These are phyloP conservation scores for Cadophora gregata DNA, from an alignment of 2,329 filamentous ascomycete species.

Conservation along the genomic window DNA sequence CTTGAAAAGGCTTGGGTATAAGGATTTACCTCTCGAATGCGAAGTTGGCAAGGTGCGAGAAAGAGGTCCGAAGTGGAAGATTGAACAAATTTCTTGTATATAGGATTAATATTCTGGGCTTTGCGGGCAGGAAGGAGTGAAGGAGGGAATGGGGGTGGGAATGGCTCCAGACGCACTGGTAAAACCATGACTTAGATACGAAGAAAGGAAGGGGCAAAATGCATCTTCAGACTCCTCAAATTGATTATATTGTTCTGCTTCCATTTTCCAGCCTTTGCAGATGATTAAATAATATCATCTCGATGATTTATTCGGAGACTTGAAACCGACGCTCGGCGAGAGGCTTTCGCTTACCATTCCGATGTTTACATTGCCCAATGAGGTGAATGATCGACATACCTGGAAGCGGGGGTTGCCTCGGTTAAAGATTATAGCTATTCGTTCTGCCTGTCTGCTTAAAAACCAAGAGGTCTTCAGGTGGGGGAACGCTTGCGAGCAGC, in stretches of 20 bases:
- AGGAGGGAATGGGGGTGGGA: no score
- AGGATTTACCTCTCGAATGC: background rate
- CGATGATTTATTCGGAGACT: background rate
- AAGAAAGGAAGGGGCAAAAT: no score
- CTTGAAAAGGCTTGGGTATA: slow-evolving; percentile 12
- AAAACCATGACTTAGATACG: no score
- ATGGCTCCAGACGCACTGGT: no score
- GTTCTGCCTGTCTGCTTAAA: no score
- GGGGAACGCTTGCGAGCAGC: no score
- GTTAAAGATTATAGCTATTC: no score
- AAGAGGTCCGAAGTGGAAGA: background rate
- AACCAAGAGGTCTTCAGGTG: no score
- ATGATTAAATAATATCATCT: background rate
- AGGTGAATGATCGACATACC: background rate
- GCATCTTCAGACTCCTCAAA: background rate
- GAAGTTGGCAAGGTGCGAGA: background rate
- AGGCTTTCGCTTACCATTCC: background rate
- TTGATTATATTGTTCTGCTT: background rate
- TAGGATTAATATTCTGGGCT: no score
- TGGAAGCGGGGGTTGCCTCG: no score
- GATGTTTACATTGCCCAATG: background rate
- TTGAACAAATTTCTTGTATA: background rate
- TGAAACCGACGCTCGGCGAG: background rate
- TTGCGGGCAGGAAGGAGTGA: no score
- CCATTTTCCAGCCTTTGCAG: background rate